These are phyloP conservation scores for Umbelopsis sp. DNA, from an alignment of 371 early-diverging fungal genomes.

Conservation along the genomic window DNA sequence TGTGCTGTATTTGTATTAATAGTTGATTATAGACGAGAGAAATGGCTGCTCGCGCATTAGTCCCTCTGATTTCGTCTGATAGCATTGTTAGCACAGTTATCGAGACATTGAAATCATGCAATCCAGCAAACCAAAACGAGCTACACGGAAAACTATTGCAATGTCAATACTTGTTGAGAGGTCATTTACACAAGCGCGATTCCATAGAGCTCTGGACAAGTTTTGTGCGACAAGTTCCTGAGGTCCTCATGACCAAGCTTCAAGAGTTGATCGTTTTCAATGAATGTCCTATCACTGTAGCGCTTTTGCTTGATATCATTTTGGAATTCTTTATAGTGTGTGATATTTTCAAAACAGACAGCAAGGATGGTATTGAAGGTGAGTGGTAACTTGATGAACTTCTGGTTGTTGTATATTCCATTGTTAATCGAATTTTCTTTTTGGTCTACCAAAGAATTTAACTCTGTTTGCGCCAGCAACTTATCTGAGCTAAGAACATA, in stretches of 20 bases:
- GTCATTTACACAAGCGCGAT: slow-evolving; percentile 54
- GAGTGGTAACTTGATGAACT: neutral
- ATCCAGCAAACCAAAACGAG: slow-evolving; percentile 55
- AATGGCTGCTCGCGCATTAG: slow-evolving; percentile 84
- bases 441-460: neutral
- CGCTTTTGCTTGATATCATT: slow-evolving; percentile 53
- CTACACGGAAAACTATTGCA: slow-evolving; percentile 76
- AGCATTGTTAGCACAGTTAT: slow-evolving; percentile 50
- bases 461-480: slow-evolving; percentile 22
- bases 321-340: slow-evolving; percentile 58
- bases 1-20: neutral
- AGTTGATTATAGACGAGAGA: slow-evolving; percentile 66
- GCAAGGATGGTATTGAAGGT: slow-evolving; percentile 29
- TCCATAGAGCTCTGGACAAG: slow-evolving; percentile 32
- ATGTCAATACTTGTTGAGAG: slow-evolving; percentile 62
- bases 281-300: slow-evolving; percentile 41
- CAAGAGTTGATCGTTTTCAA: slow-evolving; percentile 29
- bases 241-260: slow-evolving; percentile 24
- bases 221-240: slow-evolving; percentile 46
- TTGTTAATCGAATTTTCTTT: neutral
- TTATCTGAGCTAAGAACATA: slow-evolving; percentile 31
- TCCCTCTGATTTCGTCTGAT: slow-evolving; percentile 64
- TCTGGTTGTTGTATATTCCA: slow-evolving; percentile 7
- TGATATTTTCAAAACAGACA: slow-evolving; percentile 33
- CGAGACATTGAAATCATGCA: slow-evolving; percentile 28